phyloP scores from a whole-genome alignment of 139 green algal species.

The Chlorella sp. region DNA sequence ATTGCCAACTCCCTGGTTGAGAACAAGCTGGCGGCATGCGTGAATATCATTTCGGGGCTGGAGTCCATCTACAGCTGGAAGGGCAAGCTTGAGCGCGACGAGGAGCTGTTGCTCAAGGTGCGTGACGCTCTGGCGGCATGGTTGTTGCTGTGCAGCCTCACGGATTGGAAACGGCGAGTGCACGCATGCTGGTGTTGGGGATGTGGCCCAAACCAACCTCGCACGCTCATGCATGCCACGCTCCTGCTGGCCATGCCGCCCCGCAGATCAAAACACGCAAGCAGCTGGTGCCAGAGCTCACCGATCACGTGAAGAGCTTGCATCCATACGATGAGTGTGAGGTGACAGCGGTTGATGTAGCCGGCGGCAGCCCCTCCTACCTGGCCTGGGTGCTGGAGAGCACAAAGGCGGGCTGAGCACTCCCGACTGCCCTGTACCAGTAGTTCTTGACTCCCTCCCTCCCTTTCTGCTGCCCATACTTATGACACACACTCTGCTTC shows the following conservation, averaged over 20 bases:
- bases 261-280: constrained; percentile 74
- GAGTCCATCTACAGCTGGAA: constrained; percentile 84
- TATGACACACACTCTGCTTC: too few species aligned
- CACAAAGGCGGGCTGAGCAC: constrained; percentile 37
- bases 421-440: too few species aligned
- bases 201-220: too few species aligned
- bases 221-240: too few species aligned
- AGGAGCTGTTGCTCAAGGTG: constrained; percentile 80
- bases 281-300: constrained; percentile 59
- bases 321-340: constrained; percentile 86
- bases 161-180: too few species aligned
- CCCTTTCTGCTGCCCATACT: not conserved
- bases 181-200: too few species aligned
- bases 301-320: constrained; percentile 54
- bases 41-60: constrained; percentile 85
- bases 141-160: too few species aligned
- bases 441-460: not conserved
- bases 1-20: constrained; percentile 69
- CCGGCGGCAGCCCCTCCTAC: constrained; percentile 73
- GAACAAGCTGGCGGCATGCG: constrained; percentile 79
- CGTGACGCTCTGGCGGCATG: too few species aligned
- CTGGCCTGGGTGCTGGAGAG: constrained; percentile 75
- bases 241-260: too few species aligned
- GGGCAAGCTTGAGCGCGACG: constrained; percentile 69
- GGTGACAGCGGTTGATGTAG: constrained; percentile 73